Evolutionary conservation across 129 eudicot species (phyloP), one percentile per base, ranked within the genome.

Genomic region (Tagetes patula): DNA sequence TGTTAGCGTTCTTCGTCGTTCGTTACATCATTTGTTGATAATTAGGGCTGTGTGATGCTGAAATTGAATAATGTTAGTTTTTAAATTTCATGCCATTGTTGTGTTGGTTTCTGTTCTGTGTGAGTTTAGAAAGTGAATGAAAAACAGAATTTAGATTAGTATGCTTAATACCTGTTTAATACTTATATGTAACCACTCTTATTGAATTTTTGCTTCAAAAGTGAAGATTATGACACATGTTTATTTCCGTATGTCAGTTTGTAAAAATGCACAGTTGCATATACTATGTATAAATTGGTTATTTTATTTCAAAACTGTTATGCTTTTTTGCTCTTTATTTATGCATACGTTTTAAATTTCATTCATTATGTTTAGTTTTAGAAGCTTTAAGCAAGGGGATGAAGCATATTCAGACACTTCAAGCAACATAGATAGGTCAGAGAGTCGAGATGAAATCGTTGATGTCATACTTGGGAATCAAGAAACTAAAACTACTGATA

Each of bases 341-440:
- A 14, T 39, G 48, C 34, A 53, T 40, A 42, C 9, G 8, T 48
- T 39, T 53, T 55, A 61, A 69, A 55, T 45, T 69, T 75, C 43
- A 5, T 55, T 42, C 27, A 42, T 60, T 59, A 33, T 42, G 61
- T 64, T 71, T 62, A 91, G 96, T 66, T 76, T 83, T 70, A 83
- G 82, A 80, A 74, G 89, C 82, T 77, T 75, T 76, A 80, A 68
- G 82, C 69, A n/a, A 33, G 86, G 75, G 39, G 80, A 75, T 75
- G 81, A 80, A 32, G 93, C 77, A 60, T 69, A 64, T 81, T 50
- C 79, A 8, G 78, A 81, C n/a, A 60, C 82, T 62, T 40, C 77
- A 60, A 75, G 63, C 50, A 74, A 79, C 78, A 72, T 49, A 63
- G 78, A 84, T 68, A 75, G 70, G 41, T 46, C 85, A 2, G 83